Evolutionary conservation across 2,329 filamentous ascomycete species (phyloP).

Genomic region (Exophiala oligosperma): DNA sequence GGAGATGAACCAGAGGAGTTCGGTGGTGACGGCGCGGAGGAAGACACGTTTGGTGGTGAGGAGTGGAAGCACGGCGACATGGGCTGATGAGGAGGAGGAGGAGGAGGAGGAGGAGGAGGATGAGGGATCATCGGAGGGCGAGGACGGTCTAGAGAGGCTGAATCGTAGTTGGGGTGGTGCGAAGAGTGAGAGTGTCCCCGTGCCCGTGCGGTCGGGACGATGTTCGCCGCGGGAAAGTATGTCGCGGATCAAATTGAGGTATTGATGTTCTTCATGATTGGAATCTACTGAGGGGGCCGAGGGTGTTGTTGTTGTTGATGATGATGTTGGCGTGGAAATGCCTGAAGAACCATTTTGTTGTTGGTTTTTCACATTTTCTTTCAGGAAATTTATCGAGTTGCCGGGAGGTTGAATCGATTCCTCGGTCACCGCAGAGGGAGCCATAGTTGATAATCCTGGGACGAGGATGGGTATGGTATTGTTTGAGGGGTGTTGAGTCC

Average conservation of each 20-base stretch:
- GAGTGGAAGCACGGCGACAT: constrained; percentile 74
- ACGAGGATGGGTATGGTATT: neutral
- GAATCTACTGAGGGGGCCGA: neutral
- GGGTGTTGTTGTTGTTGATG: neutral
- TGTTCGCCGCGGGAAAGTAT: constrained; percentile 84
- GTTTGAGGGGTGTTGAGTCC: neutral
- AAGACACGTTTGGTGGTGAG: constrained; percentile 98
- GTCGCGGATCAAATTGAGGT: constrained; percentile 82
- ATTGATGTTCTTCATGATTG: constrained; percentile 85
- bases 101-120: constrained; percentile 37
- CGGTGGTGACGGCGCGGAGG: constrained; percentile 81
- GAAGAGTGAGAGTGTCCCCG: constrained; percentile 86
- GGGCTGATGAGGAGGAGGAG: constrained; percentile 39
- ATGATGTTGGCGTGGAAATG: neutral
- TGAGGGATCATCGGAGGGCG: no score
- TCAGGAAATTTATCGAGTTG: constrained; percentile 23
- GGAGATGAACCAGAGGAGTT: constrained; percentile 93
- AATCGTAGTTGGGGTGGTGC: constrained; percentile 87
- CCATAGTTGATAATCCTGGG: constrained; percentile 11
- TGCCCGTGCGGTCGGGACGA: constrained; percentile 89
- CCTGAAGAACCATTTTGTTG: constrained; percentile 7
- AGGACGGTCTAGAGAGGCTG: constrained; percentile 61
- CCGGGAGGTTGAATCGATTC: constrained; percentile 11
- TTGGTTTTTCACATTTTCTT: constrained; percentile 23
- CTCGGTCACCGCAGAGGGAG: constrained; percentile 22